Evolutionary conservation across 805 yeast genomes (phyloP), one percentile per base, ranked within the genome.

Genomic region (Candida odintsovae): DNA sequence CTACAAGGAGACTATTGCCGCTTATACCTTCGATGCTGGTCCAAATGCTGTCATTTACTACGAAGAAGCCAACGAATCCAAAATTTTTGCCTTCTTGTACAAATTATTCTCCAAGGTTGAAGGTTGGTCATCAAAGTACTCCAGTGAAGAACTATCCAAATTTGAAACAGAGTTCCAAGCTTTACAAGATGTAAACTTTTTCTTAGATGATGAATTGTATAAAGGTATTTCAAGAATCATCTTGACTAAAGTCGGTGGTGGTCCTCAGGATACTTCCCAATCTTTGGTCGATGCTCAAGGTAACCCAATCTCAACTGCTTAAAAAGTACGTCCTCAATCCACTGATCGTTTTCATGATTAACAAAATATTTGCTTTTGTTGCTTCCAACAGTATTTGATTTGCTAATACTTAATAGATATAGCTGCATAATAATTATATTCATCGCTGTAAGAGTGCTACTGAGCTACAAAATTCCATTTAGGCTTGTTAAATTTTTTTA

Each of bases 21-120:
- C 98, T 35, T 94, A 94, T 68, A 94, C 99, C 2, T 94, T 86
- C 62, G 99, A 94, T 67, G 99, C 99, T 28, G 99, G 99, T 63
- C 99, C 99, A 67, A 94, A 94, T 68, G 96, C 97, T 19, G 99
- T 94, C 40, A 77, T 94, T 50, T 94, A 94, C 70, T 94, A 94
- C 64, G 81, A 83, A 62, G 77, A 76, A 54, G 73, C 81, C 59
- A 78, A 92, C 67, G 96, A 90, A 67, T 57, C 68, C n/a, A 73
- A 71, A 51, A 82, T 94, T 7, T 75, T 92, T 56, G 83, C 90
- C 4, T 73, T 87, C 53, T 69, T 94, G 49, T 71, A 82, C 65
- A 70, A 73, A 47, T 73, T 78, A 52, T 82, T 89, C 59, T 66
- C 67, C 42, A 59, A 74, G 42, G 78, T 84, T 42, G 68, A 71